Conservation (phyloP, 306 rosid genomes). For the Dalbergia cultrata region DNA sequence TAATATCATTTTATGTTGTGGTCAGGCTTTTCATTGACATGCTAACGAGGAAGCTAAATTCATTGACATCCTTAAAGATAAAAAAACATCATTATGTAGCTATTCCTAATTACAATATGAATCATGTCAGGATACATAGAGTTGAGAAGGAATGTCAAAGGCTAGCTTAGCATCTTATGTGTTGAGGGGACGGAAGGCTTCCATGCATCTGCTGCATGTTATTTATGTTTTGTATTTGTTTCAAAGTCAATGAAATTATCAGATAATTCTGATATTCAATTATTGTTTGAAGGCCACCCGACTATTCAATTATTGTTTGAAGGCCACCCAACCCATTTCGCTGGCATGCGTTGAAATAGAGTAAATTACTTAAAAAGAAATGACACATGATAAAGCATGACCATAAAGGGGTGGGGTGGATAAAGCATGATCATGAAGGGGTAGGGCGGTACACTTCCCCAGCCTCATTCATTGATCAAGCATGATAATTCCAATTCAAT, state of each 20-base stretch:
- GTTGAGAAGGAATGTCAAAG: constrained; percentile 6
- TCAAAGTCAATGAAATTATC: background rate
- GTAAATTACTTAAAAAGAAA: background rate
- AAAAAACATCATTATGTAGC: background rate
- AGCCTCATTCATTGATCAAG: constrained; percentile 38
- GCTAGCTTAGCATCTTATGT: constrained; percentile 7
- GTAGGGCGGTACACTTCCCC: constrained; percentile 18
- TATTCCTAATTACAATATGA: background rate
- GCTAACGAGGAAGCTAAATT: constrained; percentile 5
- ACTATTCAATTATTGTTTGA: background rate
- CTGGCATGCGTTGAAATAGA: background rate
- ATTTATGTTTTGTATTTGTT: background rate
- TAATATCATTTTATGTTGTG: background rate
- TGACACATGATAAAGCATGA: background rate
- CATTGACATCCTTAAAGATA: constrained; percentile 7
- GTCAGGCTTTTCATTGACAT: background rate
- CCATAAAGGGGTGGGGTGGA: constrained; percentile 4
- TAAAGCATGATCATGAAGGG: background rate
- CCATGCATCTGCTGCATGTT: background rate
- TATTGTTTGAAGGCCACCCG: background rate
- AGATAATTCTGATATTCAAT: constrained; percentile 18
- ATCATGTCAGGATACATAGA: background rate
- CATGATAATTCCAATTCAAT: constrained; percentile 9
- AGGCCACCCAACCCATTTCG: background rate
- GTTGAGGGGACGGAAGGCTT: background rate